A percentile compares a stretch with the other conserved stretches of the same genome.
Conservation (phyloP, 192 early-diverging fungal species). For the Gaertneriomyces sp. region DNA sequence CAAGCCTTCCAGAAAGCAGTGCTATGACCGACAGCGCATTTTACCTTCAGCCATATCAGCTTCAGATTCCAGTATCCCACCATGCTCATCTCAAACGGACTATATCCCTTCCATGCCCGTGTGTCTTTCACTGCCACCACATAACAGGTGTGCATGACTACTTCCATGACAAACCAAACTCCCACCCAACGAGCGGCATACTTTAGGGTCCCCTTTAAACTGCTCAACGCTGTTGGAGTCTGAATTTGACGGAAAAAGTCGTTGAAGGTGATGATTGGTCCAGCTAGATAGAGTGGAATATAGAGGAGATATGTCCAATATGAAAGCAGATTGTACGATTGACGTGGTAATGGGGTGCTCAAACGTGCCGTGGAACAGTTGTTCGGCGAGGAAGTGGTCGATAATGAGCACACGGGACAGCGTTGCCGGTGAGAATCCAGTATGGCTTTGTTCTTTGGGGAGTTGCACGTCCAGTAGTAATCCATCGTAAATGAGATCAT, state of each 20-base stretch:
- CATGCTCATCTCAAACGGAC: constrained; percentile 76
- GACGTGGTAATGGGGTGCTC: background rate
- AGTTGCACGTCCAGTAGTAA: constrained; percentile 69
- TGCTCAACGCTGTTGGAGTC: constrained; percentile 7
- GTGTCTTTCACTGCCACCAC: constrained; percentile 88
- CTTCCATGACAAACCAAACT: constrained; percentile 76
- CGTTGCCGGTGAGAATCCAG: constrained; percentile 26
- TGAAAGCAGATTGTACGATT: constrained; percentile 74
- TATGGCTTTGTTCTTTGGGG: constrained; percentile 2
- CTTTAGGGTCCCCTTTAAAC: background rate
- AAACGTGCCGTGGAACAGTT: constrained; percentile 2
- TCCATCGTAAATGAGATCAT: constrained; percentile 94
- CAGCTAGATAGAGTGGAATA: constrained; percentile 87
- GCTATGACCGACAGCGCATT: background rate
- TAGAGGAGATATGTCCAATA: constrained; percentile 84
- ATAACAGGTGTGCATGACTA: constrained; percentile 80
- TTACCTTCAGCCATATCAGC: constrained; percentile 88
- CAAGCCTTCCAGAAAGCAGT: background rate
- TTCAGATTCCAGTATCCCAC: constrained; percentile 86
- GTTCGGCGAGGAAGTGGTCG: background rate
- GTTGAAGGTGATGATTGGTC: constrained; percentile 95
- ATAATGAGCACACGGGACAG: constrained; percentile 30
- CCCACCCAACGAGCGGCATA: constrained; percentile 72
- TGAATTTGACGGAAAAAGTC: constrained; percentile 78
- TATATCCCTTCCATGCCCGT: constrained; percentile 77